Percentiles rank a stretch among this genome's conserved stretches.
Conservation (phyloP, 768 basidiomycete species). For the Cystobasidium onofrii region DNA sequence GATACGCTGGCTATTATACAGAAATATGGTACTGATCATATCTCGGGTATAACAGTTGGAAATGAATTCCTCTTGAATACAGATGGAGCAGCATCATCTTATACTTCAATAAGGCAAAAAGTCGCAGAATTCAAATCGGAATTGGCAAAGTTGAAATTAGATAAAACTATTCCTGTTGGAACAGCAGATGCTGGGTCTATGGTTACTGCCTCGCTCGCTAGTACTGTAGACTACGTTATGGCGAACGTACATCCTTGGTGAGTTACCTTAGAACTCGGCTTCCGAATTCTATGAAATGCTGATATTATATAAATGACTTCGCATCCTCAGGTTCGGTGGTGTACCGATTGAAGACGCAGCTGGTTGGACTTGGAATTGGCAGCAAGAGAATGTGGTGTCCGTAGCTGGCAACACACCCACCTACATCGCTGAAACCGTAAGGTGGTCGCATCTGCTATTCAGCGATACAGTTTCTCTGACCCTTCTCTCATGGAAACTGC, state of each 20-base stretch:
- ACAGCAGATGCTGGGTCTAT: conserved; percentile 48
- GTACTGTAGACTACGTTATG: conserved; percentile 76
- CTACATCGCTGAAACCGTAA: conserved; percentile 81
- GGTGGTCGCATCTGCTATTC: neutral
- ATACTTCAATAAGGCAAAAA: conserved; percentile 40
- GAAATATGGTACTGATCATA: conserved; percentile 66
- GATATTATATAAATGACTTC: neutral
- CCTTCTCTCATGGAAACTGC: neutral
- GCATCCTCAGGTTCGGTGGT: conserved; percentile 50
- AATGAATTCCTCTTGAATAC: conserved; percentile 55
- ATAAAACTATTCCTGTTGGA: conserved; percentile 46
- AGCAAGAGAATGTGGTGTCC: conserved; percentile 50
- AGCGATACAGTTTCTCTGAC: neutral
- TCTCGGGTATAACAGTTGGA: conserved; percentile 78
- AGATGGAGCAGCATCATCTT: neutral
- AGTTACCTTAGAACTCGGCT: neutral
- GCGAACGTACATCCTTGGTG: conserved; percentile 45
- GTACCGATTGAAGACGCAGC: conserved; percentile 61
- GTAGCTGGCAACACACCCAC: conserved; percentile 63
- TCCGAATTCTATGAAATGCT: too few species aligned
- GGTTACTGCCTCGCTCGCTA: conserved; percentile 46
- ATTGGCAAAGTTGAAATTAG: conserved; percentile 42
- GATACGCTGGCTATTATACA: conserved; percentile 55
- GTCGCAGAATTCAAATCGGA: conserved; percentile 43
- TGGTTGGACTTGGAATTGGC: conserved; percentile 73